Evolutionary conservation across 1,139 yeast species (phyloP).

Genomic region (Yamadazyma atlantica): DNA sequence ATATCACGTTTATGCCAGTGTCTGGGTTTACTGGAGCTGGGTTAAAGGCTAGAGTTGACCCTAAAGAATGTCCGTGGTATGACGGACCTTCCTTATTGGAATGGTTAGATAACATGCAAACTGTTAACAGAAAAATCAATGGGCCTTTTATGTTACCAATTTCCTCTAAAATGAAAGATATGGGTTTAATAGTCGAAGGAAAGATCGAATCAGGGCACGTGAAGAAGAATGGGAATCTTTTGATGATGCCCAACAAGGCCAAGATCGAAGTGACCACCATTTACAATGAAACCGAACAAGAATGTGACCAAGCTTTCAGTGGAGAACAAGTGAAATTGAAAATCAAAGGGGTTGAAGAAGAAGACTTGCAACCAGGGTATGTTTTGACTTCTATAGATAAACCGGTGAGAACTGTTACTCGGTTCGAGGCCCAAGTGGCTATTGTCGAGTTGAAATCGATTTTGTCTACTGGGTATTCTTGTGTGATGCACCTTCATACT

Average conservation of each 20-base stretch:
- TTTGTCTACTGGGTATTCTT: conserved; percentile 90
- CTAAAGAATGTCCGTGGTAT: conserved; percentile 87
- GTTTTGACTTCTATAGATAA: conserved; percentile 81
- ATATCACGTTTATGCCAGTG: conserved; percentile 91
- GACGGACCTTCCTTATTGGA: conserved; percentile 89
- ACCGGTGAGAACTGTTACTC: conserved; percentile 90
- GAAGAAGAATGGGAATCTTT: conserved; percentile 70
- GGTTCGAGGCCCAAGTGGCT: conserved; percentile 94
- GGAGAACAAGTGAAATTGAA: conserved; percentile 97
- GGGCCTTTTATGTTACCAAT: conserved; percentile 98
- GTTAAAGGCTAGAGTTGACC: conserved; percentile 77
- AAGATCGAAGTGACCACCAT: conserved; percentile 82
- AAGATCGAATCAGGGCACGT: conserved; percentile 95
- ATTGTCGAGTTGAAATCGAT: conserved; percentile 94
- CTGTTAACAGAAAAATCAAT: conserved; percentile 80
- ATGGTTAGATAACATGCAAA: conserved; percentile 79
- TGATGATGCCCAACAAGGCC: conserved; percentile 90
- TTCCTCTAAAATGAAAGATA: conserved; percentile 90
- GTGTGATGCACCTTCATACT: conserved; percentile 98
- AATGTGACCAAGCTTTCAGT: conserved; percentile 84
- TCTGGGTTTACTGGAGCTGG: conserved; percentile 98
- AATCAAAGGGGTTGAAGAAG: conserved; percentile 95
- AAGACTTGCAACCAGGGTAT: conserved; percentile 88
- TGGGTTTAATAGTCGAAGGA: conserved; percentile 98
- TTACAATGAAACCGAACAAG: conserved; percentile 93